phyloP scores from a whole-genome alignment of 2,329 filamentous ascomycete species.

The Fusarium tanahbumbuense region DNA sequence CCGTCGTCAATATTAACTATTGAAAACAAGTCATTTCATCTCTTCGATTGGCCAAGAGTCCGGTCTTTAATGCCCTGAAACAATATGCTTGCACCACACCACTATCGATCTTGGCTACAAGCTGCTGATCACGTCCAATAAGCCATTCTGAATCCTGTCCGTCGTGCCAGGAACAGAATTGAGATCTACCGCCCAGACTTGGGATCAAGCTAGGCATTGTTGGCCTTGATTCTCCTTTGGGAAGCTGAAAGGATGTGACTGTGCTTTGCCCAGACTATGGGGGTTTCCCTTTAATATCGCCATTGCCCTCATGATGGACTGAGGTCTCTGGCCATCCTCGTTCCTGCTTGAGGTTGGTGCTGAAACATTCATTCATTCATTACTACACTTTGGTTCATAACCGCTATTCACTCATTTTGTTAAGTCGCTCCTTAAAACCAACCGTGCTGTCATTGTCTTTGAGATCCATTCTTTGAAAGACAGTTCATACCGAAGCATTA shows the following conservation, averaged over 20 bases:
- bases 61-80: constrained; percentile 30
- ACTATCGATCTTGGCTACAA: constrained; percentile 22
- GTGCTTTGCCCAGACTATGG: constrained; percentile 13
- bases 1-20: constrained; percentile 14
- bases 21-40: constrained; percentile 19
- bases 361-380: constrained; percentile 33
- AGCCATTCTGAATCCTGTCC: constrained; percentile 11
- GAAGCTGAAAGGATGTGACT: constrained; percentile 6
- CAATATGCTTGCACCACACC: constrained; percentile 28
- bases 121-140: background rate
- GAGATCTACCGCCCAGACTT: constrained; percentile 37
- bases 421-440: constrained; percentile 31
- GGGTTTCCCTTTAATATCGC: constrained; percentile 36
- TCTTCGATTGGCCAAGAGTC: constrained; percentile 21
- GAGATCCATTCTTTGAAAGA: constrained; percentile 26
- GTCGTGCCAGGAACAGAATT: constrained; percentile 31
- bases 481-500: constrained; percentile 22
- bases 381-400: constrained; percentile 24
- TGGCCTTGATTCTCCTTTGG: constrained; percentile 15
- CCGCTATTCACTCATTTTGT: constrained; percentile 40
- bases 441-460: constrained; percentile 29
- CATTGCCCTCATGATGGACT: constrained; percentile 10
- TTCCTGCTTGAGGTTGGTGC: constrained; percentile 37
- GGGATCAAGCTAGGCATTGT: constrained; percentile 22
- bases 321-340: constrained; percentile 8